Percentiles rank a stretch among this genome's conserved stretches.
Evolutionary conservation across 768 basidiomycete species (phyloP).

Genomic region (Suillus lakei): DNA sequence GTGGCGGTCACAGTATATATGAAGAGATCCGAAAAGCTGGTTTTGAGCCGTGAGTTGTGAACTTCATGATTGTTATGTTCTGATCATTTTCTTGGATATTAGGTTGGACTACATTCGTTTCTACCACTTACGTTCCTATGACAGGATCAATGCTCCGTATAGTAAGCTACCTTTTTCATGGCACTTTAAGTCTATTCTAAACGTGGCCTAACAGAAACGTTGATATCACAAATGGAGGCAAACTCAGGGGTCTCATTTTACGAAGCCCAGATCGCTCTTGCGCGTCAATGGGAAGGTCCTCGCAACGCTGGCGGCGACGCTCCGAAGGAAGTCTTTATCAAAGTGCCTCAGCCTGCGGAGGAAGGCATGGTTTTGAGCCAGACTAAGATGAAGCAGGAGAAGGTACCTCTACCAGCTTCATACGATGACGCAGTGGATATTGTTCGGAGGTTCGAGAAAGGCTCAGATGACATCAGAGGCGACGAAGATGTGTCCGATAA

Average conservation of each 20-base stretch:
- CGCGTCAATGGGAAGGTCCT: slow-evolving; percentile 72
- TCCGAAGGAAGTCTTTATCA: slow-evolving; percentile 62
- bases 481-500: slow-evolving; percentile 74
- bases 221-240: slow-evolving; percentile 74
- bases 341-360: slow-evolving; percentile 53
- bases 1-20: slow-evolving; percentile 86
- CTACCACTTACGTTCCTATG: slow-evolving; percentile 92
- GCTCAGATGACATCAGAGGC: slow-evolving; percentile 55
- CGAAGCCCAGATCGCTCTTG: slow-evolving; percentile 85
- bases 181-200: slow-evolving; percentile 24
- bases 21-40: slow-evolving; percentile 79
- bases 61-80: not conserved
- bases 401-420: slow-evolving; percentile 67
- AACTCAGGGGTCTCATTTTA: slow-evolving; percentile 80
- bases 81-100: slow-evolving; percentile 5
- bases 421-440: slow-evolving; percentile 71
- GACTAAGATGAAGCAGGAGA: slow-evolving; percentile 56
- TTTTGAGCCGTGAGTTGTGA: slow-evolving; percentile 68
- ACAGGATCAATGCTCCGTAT: slow-evolving; percentile 82
- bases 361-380: slow-evolving; percentile 58
- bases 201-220: slow-evolving; percentile 33
- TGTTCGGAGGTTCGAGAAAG: slow-evolving; percentile 73
- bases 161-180: slow-evolving; percentile 41
- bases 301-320: slow-evolving; percentile 38
- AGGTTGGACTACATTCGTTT: slow-evolving; percentile 88